Conservation (phyloP, 352 stramenopile genomes). For the Phytophthora agathidicida region DNA sequence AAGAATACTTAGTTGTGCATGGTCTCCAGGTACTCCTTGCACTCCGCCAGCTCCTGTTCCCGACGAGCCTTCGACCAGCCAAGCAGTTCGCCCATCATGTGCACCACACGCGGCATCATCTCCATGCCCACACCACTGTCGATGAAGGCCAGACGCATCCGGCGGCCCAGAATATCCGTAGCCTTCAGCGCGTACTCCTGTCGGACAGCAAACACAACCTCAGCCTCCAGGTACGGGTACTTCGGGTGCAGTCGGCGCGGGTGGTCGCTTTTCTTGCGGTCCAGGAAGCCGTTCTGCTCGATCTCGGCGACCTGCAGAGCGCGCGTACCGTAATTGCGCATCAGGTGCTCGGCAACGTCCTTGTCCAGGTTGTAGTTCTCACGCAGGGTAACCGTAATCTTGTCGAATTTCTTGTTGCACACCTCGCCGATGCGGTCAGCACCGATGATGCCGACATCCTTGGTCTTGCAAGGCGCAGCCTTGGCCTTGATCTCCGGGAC, state of each 20-base stretch:
- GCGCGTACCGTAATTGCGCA: constrained; percentile 96
- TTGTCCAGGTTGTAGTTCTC: constrained; percentile 95
- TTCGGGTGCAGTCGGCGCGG: constrained; percentile 91
- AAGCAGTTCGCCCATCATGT: constrained; percentile 93
- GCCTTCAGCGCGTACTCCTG: constrained; percentile 96
- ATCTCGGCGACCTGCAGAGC: constrained; percentile 96
- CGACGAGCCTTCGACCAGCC: constrained; percentile 82
- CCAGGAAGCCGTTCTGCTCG: constrained; percentile 80
- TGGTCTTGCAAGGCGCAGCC: constrained; percentile 76
- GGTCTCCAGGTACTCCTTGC: constrained; percentile 78
- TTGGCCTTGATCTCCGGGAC: constrained; percentile 81
- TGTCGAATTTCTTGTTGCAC: constrained; percentile 97
- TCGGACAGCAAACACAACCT: constrained; percentile 93
- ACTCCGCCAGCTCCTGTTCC: constrained; percentile 79
- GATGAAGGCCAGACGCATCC: constrained; percentile 94
- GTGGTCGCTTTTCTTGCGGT: constrained; percentile 86
- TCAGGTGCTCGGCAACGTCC: constrained; percentile 95
- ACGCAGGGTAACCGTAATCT: constrained; percentile 92
- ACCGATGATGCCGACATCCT: constrained; percentile 85
- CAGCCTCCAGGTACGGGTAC: constrained; percentile 95
- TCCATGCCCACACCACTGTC: constrained; percentile 84
- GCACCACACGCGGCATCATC: constrained; percentile 86
- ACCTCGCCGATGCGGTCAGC: constrained; percentile 93
- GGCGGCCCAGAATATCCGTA: constrained; percentile 92
- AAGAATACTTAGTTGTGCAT: constrained; percentile 81